A percentile compares a stretch with the other conserved stretches of the same genome.
phyloP scores from a whole-genome alignment of 2,329 filamentous ascomycete genomes.

The Fusarium equiseti region DNA sequence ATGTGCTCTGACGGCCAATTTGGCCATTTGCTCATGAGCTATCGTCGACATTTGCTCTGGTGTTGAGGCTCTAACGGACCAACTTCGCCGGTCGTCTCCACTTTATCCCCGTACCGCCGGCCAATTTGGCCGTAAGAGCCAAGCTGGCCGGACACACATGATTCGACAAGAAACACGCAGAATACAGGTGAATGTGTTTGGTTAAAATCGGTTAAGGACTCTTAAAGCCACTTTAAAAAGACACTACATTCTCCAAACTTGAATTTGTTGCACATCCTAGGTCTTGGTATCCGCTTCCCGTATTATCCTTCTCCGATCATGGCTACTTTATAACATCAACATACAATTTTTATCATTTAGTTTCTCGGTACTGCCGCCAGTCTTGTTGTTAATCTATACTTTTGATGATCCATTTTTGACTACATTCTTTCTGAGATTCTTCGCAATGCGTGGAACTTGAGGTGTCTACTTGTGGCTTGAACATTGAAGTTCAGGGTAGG shows the following conservation, averaged over 20 bases:
- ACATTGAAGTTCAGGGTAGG: neutral
- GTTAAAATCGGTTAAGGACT: no score
- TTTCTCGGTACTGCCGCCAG: accelerated
- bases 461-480: neutral
- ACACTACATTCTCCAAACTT: no score
- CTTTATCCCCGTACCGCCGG: neutral
- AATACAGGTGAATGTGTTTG: no score
- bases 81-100: neutral
- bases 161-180: neutral
- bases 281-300: no score
- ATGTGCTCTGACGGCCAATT: neutral
- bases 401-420: neutral
- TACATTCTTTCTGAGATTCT: neutral
- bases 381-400: neutral
- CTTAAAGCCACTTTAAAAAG: no score
- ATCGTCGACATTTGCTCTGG: neutral
- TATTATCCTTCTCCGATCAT: no score
- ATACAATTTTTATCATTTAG: no score
- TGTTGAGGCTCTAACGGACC: neutral
- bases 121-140: neutral
- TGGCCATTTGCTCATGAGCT: neutral
- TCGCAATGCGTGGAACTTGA: neutral
- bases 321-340: no score
- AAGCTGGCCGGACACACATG: neutral
- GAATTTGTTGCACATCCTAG: no score